A percentile compares a stretch with the other conserved stretches of the same genome.
Conservation (phyloP, 2,329 filamentous ascomycete species). For the Fusarium acutatum region DNA sequence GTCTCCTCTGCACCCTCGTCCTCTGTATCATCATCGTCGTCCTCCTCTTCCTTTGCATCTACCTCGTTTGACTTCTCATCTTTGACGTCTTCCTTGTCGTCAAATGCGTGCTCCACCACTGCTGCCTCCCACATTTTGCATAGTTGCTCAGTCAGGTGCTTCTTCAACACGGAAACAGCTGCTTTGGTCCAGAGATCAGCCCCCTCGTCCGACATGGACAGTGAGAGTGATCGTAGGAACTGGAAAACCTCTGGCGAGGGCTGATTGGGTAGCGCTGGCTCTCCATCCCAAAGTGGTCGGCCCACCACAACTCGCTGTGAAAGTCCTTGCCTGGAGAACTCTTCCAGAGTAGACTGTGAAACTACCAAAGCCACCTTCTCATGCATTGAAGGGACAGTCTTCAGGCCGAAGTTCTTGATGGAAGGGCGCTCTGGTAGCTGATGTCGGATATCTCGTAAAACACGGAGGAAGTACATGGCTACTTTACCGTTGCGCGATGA, state of each 20-base stretch:
- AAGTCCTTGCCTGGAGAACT: conserved; percentile 54
- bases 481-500: conserved; percentile 60
- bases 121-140: conserved; percentile 57
- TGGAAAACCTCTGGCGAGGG: conserved; percentile 79
- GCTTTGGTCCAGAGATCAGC: conserved; percentile 82
- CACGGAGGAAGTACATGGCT: conserved; percentile 74
- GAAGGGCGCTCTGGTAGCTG: conserved; percentile 65
- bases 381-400: conserved; percentile 72
- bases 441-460: conserved; percentile 77
- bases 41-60: neutral
- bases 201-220: conserved; percentile 74
- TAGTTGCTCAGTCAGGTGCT: conserved; percentile 60
- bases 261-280: conserved; percentile 77
- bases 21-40: conserved; percentile 6
- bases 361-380: conserved; percentile 65
- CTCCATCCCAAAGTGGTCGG: conserved; percentile 81
- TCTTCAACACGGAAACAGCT: conserved; percentile 71
- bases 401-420: conserved; percentile 65
- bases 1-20: conserved; percentile 16
- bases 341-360: conserved; percentile 57
- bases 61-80: neutral
- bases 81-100: conserved; percentile 17
- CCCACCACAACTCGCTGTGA: conserved; percentile 63
- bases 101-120: conserved; percentile 45
- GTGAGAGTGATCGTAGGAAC: conserved; percentile 72